Evolutionary conservation across 78 protist species (phyloP).

Genomic region (Mastigamoeba balamuthi): DNA sequence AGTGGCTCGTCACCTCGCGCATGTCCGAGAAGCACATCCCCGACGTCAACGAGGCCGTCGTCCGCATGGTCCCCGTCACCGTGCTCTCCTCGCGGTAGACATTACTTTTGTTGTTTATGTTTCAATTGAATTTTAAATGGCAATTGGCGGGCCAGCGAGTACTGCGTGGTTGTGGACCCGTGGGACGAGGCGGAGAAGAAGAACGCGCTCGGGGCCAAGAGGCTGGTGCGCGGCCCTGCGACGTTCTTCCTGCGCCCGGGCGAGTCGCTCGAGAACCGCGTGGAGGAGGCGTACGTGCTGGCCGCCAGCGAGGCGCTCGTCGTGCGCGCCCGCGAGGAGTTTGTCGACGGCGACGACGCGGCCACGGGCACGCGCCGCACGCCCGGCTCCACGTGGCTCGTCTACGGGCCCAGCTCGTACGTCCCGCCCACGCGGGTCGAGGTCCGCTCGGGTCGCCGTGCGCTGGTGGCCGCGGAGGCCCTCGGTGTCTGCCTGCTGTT

Average conservation of each 20-base stretch:
- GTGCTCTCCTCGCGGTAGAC: background rate
- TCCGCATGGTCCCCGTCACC: too few species aligned
- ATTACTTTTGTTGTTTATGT: too few species aligned
- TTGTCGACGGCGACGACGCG: background rate
- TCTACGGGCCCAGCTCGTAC: background rate
- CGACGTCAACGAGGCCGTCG: constrained; percentile 20
- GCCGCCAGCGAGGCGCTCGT: constrained; percentile 11
- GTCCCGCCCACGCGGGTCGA: background rate
- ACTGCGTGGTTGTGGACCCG: constrained; percentile 42
- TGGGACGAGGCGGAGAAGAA: background rate
- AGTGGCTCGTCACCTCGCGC: constrained; percentile 38
- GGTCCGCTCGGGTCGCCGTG: background rate
- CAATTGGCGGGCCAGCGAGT: constrained; percentile 19
- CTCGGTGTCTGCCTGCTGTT: background rate
- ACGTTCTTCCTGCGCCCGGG: constrained; percentile 55
- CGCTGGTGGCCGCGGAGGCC: background rate
- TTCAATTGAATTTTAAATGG: too few species aligned
- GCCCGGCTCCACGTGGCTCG: constrained; percentile 30
- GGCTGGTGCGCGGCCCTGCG: constrained; percentile 11
- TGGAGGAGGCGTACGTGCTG: constrained; percentile 1
- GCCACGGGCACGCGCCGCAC: background rate
- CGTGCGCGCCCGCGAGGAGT: constrained; percentile 4
- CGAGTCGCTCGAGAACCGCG: constrained; percentile 39
- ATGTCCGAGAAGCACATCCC: constrained; percentile 18
- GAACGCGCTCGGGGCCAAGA: constrained; percentile 4